Conservation (phyloP, 495 filamentous ascomycete species). For the Cryomyces minteri region DNA sequence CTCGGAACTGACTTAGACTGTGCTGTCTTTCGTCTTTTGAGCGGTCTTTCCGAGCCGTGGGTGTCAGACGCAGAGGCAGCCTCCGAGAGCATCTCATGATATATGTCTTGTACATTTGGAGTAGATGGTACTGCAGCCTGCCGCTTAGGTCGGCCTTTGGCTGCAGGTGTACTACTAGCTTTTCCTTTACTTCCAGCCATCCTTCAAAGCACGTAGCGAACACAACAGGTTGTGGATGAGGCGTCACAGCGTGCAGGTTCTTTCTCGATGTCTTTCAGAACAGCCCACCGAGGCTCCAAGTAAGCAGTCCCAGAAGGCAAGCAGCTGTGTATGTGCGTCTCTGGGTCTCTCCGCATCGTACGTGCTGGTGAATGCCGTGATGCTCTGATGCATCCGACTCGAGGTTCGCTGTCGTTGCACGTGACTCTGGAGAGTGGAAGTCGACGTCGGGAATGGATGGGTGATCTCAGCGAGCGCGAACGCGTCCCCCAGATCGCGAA, state of each 20-base stretch:
- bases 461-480: too few species aligned
- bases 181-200: background rate
- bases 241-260: background rate
- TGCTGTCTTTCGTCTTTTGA: constrained; percentile 8
- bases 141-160: background rate
- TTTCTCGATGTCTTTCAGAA: background rate
- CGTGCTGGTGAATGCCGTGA: too few species aligned
- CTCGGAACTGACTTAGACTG: background rate
- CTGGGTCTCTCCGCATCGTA: too few species aligned
- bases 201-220: background rate
- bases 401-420: too few species aligned
- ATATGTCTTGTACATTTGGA: constrained; percentile 2
- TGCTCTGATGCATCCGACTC: too few species aligned
- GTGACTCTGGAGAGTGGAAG: too few species aligned
- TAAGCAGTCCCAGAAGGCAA: too few species aligned
- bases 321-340: too few species aligned
- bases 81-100: constrained; percentile 11
- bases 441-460: too few species aligned
- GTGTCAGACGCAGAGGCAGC: constrained; percentile 3
- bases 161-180: background rate
- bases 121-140: background rate
- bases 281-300: background rate
- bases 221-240: background rate
- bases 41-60: constrained; percentile 2
- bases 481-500: too few species aligned